Percentiles rank a stretch among this genome's conserved stretches.
phyloP scores from a whole-genome alignment of 495 filamentous ascomycete species.

The Evernia prunastri region DNA sequence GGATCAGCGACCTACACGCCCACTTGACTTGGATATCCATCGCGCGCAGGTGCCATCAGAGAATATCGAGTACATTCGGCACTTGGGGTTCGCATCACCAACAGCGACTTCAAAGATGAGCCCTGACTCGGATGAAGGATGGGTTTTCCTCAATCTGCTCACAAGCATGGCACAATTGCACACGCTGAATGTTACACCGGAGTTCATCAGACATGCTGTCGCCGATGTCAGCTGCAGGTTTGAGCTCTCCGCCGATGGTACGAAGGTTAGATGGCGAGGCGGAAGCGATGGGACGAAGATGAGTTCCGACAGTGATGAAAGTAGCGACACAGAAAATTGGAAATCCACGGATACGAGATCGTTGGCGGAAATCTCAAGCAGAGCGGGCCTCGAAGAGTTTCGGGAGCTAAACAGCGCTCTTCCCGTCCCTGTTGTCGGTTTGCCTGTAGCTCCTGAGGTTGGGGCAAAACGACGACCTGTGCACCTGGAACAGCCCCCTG shows the following conservation, averaged over 20 bases:
- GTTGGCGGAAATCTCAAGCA: background rate
- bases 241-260: constrained; percentile 65
- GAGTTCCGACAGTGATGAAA: constrained; percentile 49
- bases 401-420: background rate
- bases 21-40: constrained; percentile 63
- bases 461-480: constrained; percentile 21
- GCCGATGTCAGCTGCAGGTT: constrained; percentile 58
- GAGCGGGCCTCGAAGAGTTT: background rate
- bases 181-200: constrained; percentile 51
- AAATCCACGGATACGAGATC: constrained; percentile 12
- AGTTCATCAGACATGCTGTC: constrained; percentile 64
- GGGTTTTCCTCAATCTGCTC: constrained; percentile 77
- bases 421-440: background rate
- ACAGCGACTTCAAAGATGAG: constrained; percentile 23
- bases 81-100: constrained; percentile 56
- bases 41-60: constrained; percentile 60
- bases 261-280: constrained; percentile 67
- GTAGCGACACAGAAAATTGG: constrained; percentile 28
- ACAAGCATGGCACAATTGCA: constrained; percentile 70
- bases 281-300: constrained; percentile 52
- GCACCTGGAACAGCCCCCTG: constrained; percentile 4
- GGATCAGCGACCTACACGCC: constrained; percentile 66
- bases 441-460: background rate
- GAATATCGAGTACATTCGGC: constrained; percentile 68
- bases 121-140: constrained; percentile 44